Evolutionary conservation across 2,329 filamentous ascomycete genomes (phyloP), one percentile per base, ranked within the genome.

Genomic region (Aspergillus intermedius): DNA sequence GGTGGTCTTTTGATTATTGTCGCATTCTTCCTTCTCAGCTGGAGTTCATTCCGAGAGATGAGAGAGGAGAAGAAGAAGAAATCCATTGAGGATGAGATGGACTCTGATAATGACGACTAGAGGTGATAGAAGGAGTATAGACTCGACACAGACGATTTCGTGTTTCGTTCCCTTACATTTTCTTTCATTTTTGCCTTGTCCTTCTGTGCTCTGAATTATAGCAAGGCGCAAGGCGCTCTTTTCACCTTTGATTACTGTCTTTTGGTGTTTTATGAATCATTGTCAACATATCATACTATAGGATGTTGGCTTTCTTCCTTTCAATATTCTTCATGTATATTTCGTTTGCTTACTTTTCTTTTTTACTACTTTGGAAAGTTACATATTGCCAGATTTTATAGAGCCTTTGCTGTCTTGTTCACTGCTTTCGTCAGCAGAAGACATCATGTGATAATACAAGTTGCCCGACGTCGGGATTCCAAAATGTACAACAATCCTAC

Each of bases 41-140:
- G 84, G 82, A 93, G 89, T 56, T 96, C 91, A 0, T 98, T 91
- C 71, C 80, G 84, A 45, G 93, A 98, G 73, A 91, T 97, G 84
- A 81, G 83, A 42, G 89, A 95, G 68, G 88, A 95, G 57, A 80
- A 84, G 59, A 77, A 77, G 54, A 83, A 83, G 62, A 82, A 76
- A 53, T 40, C 37, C 10, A 52, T 69, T 12, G 62, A 64, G 42
- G 70, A 72, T 21, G 66, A 66, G 9, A 62, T 69, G n/a, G 67
- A 72, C 51, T 69, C 70, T 12, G 70, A 72, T 25, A 68, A 58
- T 45, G 70, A 74, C 45, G 68, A 70, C 50, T 71, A 65, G 50
- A 45, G 17, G 10, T 44, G 10, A 52, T 21, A 8, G 10, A n/a
- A 42, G 39, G 17, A 42, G 12, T 43, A 43, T 17, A 30, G 35